These are phyloP conservation scores for Ophiostoma quercus DNA, from an alignment of 2,329 filamentous ascomycete genomes.

Conservation along the genomic window DNA sequence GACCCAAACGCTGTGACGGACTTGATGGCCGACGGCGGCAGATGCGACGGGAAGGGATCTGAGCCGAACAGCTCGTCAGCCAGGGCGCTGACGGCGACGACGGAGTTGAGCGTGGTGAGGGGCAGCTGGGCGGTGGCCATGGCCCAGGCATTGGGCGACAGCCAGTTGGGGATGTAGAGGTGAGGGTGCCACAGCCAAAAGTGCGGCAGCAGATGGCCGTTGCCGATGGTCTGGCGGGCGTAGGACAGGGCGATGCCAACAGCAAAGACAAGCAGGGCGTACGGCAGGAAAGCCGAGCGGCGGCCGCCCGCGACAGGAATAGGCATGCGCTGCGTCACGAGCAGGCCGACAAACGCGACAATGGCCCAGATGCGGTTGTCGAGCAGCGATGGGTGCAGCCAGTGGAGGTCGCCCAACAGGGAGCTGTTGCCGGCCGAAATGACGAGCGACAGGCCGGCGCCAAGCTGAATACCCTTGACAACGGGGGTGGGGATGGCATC, in stretches of 20 bases:
- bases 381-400: conserved; percentile 56
- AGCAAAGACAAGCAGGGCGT: conserved; percentile 67
- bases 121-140: conserved; percentile 82
- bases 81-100: conserved; percentile 80
- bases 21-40: conserved; percentile 45
- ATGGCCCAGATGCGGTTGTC: conserved; percentile 78
- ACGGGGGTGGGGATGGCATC: conserved; percentile 76
- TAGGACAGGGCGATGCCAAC: conserved; percentile 56
- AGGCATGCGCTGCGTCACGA: conserved; percentile 59
- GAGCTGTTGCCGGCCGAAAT: conserved; percentile 66
- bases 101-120: conserved; percentile 85
- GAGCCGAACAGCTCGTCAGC: conserved; percentile 68
- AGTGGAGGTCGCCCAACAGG: conserved; percentile 59
- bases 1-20: conserved; percentile 71
- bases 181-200: conserved; percentile 58
- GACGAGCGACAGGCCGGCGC: conserved; percentile 77
- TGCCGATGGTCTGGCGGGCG: conserved; percentile 25
- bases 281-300: conserved; percentile 53
- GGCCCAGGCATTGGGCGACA: conserved; percentile 39
- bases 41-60: not conserved
- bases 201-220: conserved; percentile 40
- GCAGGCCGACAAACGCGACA: conserved; percentile 65
- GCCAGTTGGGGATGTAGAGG: conserved; percentile 41
- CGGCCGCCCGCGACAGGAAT: not conserved
- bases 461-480: conserved; percentile 91